Evolutionary conservation across 1,284 basidiomycete species (phyloP).

Genomic region (Schizophyllum amplum): DNA sequence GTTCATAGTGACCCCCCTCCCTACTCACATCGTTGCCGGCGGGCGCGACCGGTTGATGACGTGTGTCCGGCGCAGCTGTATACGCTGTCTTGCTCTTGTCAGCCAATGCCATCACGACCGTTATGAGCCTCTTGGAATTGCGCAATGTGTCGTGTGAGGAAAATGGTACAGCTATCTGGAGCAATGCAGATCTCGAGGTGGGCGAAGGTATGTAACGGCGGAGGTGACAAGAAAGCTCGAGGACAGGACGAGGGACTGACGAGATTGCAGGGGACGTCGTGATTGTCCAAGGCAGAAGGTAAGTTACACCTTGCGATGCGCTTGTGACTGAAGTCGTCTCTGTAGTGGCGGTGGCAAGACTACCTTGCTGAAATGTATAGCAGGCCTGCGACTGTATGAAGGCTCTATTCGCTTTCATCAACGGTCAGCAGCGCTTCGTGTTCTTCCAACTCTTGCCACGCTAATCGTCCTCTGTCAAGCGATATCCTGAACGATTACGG

Average conservation of each 20-base stretch:
- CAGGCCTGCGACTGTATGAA: conserved; percentile 67
- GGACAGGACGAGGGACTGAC: neutral
- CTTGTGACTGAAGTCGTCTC: neutral
- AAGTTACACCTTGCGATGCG: too few relatives aligned
- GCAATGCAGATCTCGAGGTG: conserved; percentile 49
- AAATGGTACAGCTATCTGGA: conserved; percentile 43
- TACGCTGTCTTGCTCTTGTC: conserved; percentile 4
- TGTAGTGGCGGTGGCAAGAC: conserved; percentile 52
- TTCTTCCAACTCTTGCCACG: neutral
- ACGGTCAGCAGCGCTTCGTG: conserved; percentile 33
- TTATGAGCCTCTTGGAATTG: conserved; percentile 31
- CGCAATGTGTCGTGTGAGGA: conserved; percentile 34
- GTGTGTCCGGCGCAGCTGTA: neutral
- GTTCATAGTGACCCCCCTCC: neutral
- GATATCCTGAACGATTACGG: neutral
- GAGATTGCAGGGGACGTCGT: conserved; percentile 46
- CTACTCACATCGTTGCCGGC: neutral
- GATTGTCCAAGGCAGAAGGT: conserved; percentile 68
- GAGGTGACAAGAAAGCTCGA: neutral
- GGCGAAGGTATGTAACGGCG: conserved; percentile 34
- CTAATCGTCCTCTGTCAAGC: neutral
- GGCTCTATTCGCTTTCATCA: conserved; percentile 62
- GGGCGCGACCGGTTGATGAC: neutral
- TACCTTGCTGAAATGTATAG: conserved; percentile 74
- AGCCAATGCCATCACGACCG: neutral